Conservation (phyloP, 208 protist genomes). For the Herpetomonas tarakana region DNA sequence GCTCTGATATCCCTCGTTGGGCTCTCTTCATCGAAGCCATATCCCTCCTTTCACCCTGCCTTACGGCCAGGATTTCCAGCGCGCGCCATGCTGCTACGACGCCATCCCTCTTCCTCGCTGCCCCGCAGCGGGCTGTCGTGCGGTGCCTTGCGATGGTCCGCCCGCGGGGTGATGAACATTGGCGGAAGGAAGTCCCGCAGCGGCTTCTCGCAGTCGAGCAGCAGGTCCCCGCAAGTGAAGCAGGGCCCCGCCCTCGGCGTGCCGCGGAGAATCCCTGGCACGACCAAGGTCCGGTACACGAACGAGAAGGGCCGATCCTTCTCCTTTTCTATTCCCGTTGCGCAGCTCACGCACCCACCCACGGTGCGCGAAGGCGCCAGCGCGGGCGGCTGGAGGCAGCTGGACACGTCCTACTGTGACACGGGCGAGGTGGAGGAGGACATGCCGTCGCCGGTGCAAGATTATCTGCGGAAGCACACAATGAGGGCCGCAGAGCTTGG, state of each 20-base stretch:
- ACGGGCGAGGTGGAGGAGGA: constrained; percentile 74
- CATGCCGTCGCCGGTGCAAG: constrained; percentile 79
- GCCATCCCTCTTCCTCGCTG: too few species aligned
- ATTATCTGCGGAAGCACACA: constrained; percentile 19
- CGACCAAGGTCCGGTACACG: constrained; percentile 83
- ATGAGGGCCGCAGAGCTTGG: neutral
- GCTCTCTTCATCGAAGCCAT: too few species aligned
- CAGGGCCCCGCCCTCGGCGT: constrained; percentile 27
- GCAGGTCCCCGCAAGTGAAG: constrained; percentile 60
- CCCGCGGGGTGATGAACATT: too few species aligned
- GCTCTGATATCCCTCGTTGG: too few species aligned
- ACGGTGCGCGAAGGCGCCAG: constrained; percentile 32
- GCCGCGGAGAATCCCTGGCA: constrained; percentile 64
- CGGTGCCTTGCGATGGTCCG: too few species aligned
- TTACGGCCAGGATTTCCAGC: too few species aligned
- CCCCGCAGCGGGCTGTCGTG: too few species aligned
- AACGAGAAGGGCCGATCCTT: constrained; percentile 84
- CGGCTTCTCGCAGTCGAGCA: constrained; percentile 32
- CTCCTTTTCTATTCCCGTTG: constrained; percentile 73
- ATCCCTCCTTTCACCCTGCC: too few species aligned
- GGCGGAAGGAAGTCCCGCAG: constrained; percentile 25
- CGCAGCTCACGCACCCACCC: constrained; percentile 73
- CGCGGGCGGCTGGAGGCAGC: constrained; percentile 46
- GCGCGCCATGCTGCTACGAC: too few species aligned
- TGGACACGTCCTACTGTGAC: constrained; percentile 83